phyloP scores from a whole-genome alignment of 805 yeast species.

The Starmerella bacillaris region DNA sequence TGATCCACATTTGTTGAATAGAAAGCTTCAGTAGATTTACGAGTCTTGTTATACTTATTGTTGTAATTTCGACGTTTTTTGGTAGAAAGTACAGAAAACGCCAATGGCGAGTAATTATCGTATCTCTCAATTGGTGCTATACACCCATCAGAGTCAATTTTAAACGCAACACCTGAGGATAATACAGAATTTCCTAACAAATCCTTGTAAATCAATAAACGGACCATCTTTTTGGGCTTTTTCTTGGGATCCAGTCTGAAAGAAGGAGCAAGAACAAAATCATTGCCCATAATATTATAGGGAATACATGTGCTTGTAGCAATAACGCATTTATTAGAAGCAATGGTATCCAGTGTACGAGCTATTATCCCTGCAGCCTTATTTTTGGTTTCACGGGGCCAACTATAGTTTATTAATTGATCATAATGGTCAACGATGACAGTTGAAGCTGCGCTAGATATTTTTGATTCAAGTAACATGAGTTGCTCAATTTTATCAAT shows the following conservation, averaged over 20 bases:
- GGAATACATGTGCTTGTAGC: slow-evolving; percentile 6
- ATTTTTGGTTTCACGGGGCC: slow-evolving; percentile 1
- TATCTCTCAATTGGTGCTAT: not conserved
- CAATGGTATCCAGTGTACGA: not conserved
- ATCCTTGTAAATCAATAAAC: slow-evolving; percentile 3
- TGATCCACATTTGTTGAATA: too few relatives aligned
- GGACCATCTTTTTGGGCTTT: not conserved
- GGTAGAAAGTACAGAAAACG: not conserved
- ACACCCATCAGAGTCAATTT: not conserved
- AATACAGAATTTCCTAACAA: not conserved
- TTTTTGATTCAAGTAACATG: slow-evolving; percentile 10
- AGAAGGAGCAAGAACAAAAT: slow-evolving; percentile 3
- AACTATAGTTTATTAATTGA: slow-evolving; percentile 2
- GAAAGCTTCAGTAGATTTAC: too few relatives aligned
- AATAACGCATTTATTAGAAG: slow-evolving; percentile 3
- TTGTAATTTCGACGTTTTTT: not conserved
- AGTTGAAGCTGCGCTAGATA: slow-evolving; percentile 16
- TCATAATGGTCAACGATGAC: slow-evolving; percentile 16
- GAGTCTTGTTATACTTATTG: too few relatives aligned
- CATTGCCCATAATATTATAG: slow-evolving; percentile 1
- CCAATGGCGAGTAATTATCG: not conserved
- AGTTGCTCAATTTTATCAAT: slow-evolving; percentile 10
- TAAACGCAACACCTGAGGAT: slow-evolving; percentile 8
- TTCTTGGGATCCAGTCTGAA: not conserved
- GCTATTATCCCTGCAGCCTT: slow-evolving; percentile 2